Evolutionary conservation across 2,329 filamentous ascomycete genomes (phyloP).

Genomic region (Fusarium sulawesiense): DNA sequence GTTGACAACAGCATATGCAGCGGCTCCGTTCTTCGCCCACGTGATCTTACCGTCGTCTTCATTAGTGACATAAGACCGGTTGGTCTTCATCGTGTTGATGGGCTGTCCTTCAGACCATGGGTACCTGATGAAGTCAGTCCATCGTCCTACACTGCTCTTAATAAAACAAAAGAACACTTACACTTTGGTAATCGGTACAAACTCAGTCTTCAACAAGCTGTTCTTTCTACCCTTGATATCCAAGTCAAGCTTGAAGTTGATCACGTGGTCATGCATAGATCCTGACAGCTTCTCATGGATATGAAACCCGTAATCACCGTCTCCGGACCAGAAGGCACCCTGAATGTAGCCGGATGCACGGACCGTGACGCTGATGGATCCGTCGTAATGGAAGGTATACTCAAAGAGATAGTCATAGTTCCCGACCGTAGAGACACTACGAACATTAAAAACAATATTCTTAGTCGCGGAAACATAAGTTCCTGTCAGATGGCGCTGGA

Average conservation of each 20-base stretch:
- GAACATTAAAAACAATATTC: slow-evolving; percentile 60
- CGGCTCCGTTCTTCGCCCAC: slow-evolving; percentile 60
- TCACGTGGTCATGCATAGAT: slow-evolving; percentile 66
- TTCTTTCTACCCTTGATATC: slow-evolving; percentile 62
- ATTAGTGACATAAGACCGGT: slow-evolving; percentile 54
- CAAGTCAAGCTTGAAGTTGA: slow-evolving; percentile 67
- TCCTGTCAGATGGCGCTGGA: slow-evolving; percentile 60
- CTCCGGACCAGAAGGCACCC: slow-evolving; percentile 58
- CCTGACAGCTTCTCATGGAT: slow-evolving; percentile 62
- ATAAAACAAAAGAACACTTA: neutral
- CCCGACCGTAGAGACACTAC: slow-evolving; percentile 62
- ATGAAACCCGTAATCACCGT: slow-evolving; percentile 61
- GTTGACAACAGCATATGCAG: slow-evolving; percentile 64
- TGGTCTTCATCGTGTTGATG: slow-evolving; percentile 64
- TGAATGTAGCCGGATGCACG: slow-evolving; percentile 67
- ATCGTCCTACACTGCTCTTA: accelerated
- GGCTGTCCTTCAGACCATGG: slow-evolving; percentile 61
- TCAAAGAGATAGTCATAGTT: slow-evolving; percentile 67
- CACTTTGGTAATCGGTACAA: slow-evolving; percentile 39
- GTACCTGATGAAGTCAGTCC: slow-evolving; percentile 18
- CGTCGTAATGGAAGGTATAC: slow-evolving; percentile 64
- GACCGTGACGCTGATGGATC: slow-evolving; percentile 62
- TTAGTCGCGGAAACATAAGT: slow-evolving; percentile 59
- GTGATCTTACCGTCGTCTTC: slow-evolving; percentile 59
- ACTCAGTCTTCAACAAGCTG: slow-evolving; percentile 53